phyloP scores from a whole-genome alignment of 2,329 filamentous ascomycete species.

The Calonectria pseudoturangicola region DNA sequence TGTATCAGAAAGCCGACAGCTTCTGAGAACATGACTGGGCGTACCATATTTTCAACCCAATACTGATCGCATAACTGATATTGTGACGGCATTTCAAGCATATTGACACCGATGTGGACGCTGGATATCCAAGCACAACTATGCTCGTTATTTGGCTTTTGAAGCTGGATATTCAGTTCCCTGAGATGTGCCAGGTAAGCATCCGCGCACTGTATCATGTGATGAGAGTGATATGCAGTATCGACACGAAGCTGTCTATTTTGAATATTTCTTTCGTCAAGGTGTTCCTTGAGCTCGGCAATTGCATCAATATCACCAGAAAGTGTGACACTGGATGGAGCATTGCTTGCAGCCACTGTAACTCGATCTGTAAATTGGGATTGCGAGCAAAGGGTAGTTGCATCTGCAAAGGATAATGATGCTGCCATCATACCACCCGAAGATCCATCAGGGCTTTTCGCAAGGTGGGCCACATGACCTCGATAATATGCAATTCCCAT shows the following conservation, averaged over 20 bases:
- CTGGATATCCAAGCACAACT: neutral
- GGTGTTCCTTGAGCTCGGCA: neutral
- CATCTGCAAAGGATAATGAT: neutral
- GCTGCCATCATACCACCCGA: neutral
- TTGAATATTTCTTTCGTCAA: neutral
- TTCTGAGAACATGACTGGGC: neutral
- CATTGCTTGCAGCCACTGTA: neutral
- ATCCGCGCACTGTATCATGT: neutral
- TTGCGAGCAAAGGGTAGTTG: neutral
- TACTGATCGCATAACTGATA: neutral
- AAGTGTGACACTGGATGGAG: neutral
- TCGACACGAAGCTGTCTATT: neutral
- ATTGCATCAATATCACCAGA: neutral
- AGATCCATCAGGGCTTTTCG: neutral
- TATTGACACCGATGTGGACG: neutral
- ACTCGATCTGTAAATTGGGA: neutral
- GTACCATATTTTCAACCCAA: neutral
- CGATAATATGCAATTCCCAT: neutral
- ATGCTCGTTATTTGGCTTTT: neutral
- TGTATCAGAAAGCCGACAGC: neutral
- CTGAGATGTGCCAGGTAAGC: neutral
- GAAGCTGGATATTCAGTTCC: neutral
- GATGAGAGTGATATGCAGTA: neutral
- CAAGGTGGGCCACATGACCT: neutral
- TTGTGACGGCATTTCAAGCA: neutral